Evolutionary conservation across 768 basidiomycete species (phyloP).

Genomic region (Mycena floridula): DNA sequence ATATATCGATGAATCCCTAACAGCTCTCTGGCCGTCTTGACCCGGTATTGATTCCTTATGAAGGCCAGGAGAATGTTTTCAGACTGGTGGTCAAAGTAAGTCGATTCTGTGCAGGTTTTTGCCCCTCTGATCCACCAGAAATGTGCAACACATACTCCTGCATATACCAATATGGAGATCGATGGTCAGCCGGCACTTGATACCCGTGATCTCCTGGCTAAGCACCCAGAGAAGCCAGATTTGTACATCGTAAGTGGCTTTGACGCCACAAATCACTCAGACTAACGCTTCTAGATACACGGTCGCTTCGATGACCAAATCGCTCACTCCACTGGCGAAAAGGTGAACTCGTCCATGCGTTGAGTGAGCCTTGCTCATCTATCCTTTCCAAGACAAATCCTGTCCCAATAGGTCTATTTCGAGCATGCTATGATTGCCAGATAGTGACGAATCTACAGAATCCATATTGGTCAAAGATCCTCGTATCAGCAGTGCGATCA

Average conservation of each 20-base stretch:
- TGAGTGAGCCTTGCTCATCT: background rate
- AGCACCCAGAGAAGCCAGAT: constrained; percentile 24
- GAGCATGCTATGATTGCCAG: background rate
- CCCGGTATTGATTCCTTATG: background rate
- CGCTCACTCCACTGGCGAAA: constrained; percentile 30
- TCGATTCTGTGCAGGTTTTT: too few relatives aligned
- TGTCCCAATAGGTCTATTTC: constrained; percentile 21
- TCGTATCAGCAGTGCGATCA: constrained; percentile 19
- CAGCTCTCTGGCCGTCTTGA: background rate
- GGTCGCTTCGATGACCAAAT: constrained; percentile 37
- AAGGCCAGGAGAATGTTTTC: constrained; percentile 2
- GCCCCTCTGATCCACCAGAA: background rate
- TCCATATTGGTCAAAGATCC: constrained; percentile 24
- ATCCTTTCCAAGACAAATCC: constrained; percentile 23
- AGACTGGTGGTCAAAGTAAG: constrained; percentile 4
- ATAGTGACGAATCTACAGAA: constrained; percentile 20
- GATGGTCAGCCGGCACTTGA: constrained; percentile 21
- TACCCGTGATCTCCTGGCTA: constrained; percentile 25
- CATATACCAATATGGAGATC: constrained; percentile 18
- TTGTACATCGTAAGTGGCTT: constrained; percentile 22
- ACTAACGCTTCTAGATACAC: constrained; percentile 21
- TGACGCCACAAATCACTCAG: too few relatives aligned
- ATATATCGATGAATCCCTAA: too few relatives aligned
- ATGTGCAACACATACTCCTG: constrained; percentile 10
- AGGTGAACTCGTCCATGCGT: constrained; percentile 14